These are phyloP conservation scores for Colletotrichum scovillei DNA, from an alignment of 2,329 filamentous ascomycete species.

Conservation along the genomic window DNA sequence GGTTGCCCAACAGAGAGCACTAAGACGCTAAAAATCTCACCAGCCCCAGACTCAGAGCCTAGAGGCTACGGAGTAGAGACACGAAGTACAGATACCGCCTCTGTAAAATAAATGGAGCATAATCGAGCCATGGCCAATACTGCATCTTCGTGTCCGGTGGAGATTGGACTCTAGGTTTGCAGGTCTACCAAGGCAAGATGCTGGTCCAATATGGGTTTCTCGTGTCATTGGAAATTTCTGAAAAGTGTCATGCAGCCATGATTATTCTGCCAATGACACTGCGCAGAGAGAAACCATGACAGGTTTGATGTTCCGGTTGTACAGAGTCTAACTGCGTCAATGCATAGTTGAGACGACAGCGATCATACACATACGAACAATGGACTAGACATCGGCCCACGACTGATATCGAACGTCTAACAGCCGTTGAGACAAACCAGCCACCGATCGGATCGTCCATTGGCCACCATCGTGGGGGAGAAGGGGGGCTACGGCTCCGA, in stretches of 20 bases:
- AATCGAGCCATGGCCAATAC: conserved; percentile 10
- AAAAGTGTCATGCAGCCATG: not conserved
- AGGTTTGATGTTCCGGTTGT: not conserved
- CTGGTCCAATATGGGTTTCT: not conserved
- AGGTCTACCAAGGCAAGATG: not conserved
- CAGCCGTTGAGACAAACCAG: not conserved
- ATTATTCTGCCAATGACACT: not conserved
- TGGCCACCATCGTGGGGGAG: not conserved
- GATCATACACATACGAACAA: not conserved
- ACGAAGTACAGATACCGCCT: not conserved
- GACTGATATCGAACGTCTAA: not conserved
- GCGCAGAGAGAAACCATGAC: not conserved
- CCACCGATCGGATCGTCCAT: not conserved
- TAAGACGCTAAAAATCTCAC: conserved; percentile 18
- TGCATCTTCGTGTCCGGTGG: conserved; percentile 8
- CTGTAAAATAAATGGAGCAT: not conserved
- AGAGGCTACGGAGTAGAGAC: no score
- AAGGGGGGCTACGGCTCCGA: conserved; percentile 1
- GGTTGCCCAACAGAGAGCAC: conserved; percentile 1
- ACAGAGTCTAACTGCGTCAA: not conserved
- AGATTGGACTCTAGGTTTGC: not conserved
- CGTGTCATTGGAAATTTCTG: not conserved
- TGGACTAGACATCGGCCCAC: not conserved
- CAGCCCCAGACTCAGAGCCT: not conserved
- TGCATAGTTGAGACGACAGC: not conserved